A percentile compares a stretch with the other conserved stretches of the same genome.
These are phyloP conservation scores for Eutrema japonicum DNA, from an alignment of 345 rosid genomes.

Conservation along the genomic window DNA sequence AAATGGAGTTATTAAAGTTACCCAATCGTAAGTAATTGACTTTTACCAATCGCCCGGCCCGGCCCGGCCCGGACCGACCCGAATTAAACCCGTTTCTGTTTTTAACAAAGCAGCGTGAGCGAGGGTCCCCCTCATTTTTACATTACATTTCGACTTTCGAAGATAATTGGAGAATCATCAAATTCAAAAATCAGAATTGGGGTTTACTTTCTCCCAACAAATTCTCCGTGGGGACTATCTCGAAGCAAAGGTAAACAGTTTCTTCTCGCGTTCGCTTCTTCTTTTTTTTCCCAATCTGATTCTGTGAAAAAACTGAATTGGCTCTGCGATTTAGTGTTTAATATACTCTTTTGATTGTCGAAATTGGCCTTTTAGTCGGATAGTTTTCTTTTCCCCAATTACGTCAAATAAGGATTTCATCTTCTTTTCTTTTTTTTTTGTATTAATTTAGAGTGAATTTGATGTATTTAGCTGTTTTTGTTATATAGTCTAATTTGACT, in stretches of 20 bases:
- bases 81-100: slow-evolving; percentile 12
- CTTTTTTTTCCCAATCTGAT: too few relatives aligned
- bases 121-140: slow-evolving; percentile 9
- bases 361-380: not conserved
- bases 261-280: too few relatives aligned
- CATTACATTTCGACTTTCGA: slow-evolving; percentile 11
- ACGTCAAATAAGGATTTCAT: not conserved
- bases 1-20: too few relatives aligned
- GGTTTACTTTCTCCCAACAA: not conserved
- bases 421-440: not conserved
- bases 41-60: not conserved
- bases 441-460: not conserved
- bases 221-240: slow-evolving; percentile 12
- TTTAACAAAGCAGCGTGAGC: slow-evolving; percentile 8
- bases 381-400: not conserved
- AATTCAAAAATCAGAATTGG: slow-evolving; percentile 30
- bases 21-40: too few relatives aligned
- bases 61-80: not conserved
- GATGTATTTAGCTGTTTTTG: not conserved
- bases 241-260: slow-evolving; percentile 23
- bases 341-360: not conserved
- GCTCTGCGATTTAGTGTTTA: slow-evolving; percentile 4
- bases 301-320: not conserved
- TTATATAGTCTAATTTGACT: not conserved
- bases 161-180: slow-evolving; percentile 6